phyloP scores from a whole-genome alignment of 2,329 filamentous ascomycete species.

The Colletotrichum agaves region DNA sequence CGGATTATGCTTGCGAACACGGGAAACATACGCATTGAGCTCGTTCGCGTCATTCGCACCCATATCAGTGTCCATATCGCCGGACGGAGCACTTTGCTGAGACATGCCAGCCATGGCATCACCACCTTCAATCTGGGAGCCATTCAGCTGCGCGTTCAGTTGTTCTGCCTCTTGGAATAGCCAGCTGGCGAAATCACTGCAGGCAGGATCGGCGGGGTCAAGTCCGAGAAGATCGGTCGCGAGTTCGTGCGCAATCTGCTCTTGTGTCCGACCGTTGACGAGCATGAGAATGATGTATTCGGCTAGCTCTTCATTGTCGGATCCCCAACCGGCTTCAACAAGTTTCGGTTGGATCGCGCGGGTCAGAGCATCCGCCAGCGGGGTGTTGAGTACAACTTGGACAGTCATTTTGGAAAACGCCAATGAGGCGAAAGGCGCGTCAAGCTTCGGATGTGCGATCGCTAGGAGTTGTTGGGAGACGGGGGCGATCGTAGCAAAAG shows the following conservation, averaged over 20 bases:
- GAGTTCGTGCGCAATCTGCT: constrained; percentile 88
- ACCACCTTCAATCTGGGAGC: constrained; percentile 49
- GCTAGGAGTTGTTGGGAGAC: background rate
- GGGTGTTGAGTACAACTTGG: constrained; percentile 80
- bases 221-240: constrained; percentile 87
- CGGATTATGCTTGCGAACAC: constrained; percentile 9
- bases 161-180: constrained; percentile 86
- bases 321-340: constrained; percentile 91
- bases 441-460: constrained; percentile 19
- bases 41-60: constrained; percentile 63
- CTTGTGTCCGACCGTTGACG: constrained; percentile 91
- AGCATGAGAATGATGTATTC: constrained; percentile 99
- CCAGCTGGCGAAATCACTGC: constrained; percentile 90
- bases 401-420: constrained; percentile 72
- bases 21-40: constrained; percentile 67
- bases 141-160: constrained; percentile 72
- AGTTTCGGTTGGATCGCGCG: constrained; percentile 89
- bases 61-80: constrained; percentile 78
- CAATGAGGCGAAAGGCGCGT: constrained; percentile 16
- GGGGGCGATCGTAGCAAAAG: constrained; percentile 12
- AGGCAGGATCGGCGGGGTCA: constrained; percentile 82
- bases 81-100: constrained; percentile 48
- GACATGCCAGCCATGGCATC: constrained; percentile 46
- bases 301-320: constrained; percentile 84
- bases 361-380: constrained; percentile 85